Evolutionary conservation across 148 eudicot species (phyloP), one percentile per base, ranked within the genome.

Genomic region (Cornus kousa): DNA sequence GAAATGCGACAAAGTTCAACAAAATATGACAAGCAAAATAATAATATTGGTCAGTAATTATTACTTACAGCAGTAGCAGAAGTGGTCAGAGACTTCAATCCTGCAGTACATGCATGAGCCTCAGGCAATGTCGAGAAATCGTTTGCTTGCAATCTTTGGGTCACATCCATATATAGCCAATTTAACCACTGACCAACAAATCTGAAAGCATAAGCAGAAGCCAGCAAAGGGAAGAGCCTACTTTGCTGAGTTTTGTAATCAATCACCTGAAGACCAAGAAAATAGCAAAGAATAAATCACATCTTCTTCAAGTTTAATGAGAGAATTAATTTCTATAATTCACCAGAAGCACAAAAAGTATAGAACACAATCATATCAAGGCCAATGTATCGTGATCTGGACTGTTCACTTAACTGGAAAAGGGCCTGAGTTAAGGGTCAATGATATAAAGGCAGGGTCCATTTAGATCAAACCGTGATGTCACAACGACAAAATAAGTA

Each of bases 51-150:
- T 19, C n/a, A 22, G n/a, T 5, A 53, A 22, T 68, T 28, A 67
- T 71, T 39, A 90, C 97, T 77, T 88, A 96, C 99, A 77, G 99
- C 93, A 72, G 99, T 96, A 77, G 81, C 87, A 80, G 98, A 78
- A 65, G 99, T 93, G 46, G 99, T 93, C 89, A 96, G 85, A 72
- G 97, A 93, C 90, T 96, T 96, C 85, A 96, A 84, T 74, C 99
- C 99, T 22, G 99, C 98, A 76, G 99, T 96, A 85, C 98, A 93
- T 43, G 99, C 99, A 85, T 96, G 99, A 76, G 91, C 98, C 83
- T 96, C 99, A 67, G 99, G 98, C 90, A 96, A 83, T 66, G 99
- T 93, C 24, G 99, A 92, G 76, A 92, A 96, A 80, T 96, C 99
- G 50, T 89, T 96, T 32, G 88, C 94, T 85, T 84, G 89, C 80